Evolutionary conservation across 164 flowering plant genomes (phyloP).

Genomic region (Malania oleifera): DNA sequence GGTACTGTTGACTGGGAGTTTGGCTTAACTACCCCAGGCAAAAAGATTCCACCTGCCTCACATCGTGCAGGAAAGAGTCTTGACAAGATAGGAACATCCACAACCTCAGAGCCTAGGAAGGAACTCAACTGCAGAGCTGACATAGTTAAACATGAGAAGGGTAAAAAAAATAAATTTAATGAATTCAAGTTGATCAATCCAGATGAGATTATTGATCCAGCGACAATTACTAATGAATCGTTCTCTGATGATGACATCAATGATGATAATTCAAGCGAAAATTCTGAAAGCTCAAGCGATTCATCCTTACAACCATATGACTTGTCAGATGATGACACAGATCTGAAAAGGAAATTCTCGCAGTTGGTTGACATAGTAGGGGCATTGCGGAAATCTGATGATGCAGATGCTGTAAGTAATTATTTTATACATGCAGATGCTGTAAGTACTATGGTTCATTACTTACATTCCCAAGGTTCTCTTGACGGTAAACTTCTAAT

Average conservation of each 20-base stretch:
- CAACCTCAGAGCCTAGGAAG: conserved; percentile 15
- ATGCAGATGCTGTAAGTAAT: conserved; percentile 86
- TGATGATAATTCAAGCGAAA: conserved; percentile 52
- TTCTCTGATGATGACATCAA: conserved; percentile 46
- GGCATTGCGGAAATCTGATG: conserved; percentile 84
- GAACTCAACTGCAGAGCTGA: conserved; percentile 16
- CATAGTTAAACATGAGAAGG: conserved; percentile 16
- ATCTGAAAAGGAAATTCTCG: conserved; percentile 60
- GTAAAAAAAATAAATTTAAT: conserved; percentile 28
- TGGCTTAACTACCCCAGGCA: conserved; percentile 32
- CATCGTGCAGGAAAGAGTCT: conserved; percentile 10
- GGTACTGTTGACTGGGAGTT: conserved; percentile 88
- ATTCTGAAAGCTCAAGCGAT: conserved; percentile 61
- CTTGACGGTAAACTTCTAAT: neutral
- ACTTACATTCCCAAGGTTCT: conserved; percentile 1
- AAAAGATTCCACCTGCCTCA: conserved; percentile 12
- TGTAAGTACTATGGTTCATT: neutral
- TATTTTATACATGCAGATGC: too few species aligned
- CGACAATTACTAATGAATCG: conserved; percentile 33
- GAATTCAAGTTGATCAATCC: conserved; percentile 54
- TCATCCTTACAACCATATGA: conserved; percentile 92
- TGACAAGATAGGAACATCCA: conserved; percentile 18
- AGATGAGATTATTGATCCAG: conserved; percentile 87
- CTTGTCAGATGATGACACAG: conserved; percentile 81
- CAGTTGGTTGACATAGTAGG: conserved; percentile 86